phyloP scores from a whole-genome alignment of 2,329 filamentous ascomycete genomes.

The Colletotrichum musae region DNA sequence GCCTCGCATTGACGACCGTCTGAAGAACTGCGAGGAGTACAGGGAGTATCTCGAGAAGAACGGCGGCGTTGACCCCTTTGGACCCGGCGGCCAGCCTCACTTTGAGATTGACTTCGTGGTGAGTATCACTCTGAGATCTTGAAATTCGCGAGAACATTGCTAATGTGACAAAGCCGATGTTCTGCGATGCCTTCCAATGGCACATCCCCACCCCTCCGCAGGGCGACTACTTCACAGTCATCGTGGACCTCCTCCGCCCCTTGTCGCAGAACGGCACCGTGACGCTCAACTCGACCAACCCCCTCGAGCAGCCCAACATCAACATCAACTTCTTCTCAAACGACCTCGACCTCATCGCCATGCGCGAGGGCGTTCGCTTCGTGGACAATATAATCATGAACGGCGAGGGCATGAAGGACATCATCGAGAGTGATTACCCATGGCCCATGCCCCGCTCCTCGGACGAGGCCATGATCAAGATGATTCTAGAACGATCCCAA shows the following conservation, averaged over 20 bases:
- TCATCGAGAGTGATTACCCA: conserved; percentile 68
- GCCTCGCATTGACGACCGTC: conserved; percentile 68
- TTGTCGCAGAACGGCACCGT: conserved; percentile 65
- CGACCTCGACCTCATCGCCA: conserved; percentile 69
- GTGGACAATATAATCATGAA: conserved; percentile 70
- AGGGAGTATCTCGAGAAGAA: conserved; percentile 56
- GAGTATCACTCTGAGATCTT: neutral
- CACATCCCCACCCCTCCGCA: conserved; percentile 56
- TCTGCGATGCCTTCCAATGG: conserved; percentile 64
- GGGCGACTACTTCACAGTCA: conserved; percentile 69
- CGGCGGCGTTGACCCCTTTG: conserved; percentile 66
- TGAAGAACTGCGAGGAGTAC: conserved; percentile 65
- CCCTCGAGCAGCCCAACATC: conserved; percentile 71
- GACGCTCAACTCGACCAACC: conserved; percentile 68
- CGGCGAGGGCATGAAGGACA: conserved; percentile 70
- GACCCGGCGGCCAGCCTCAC: conserved; percentile 70
- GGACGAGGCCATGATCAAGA: conserved; percentile 69
- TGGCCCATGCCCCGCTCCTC: conserved; percentile 71
- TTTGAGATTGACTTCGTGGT: conserved; percentile 74
- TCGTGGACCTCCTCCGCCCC: conserved; percentile 63
- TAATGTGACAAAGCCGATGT: conserved; percentile 56
- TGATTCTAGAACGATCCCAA: conserved; percentile 71
- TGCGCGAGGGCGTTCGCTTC: conserved; percentile 71
- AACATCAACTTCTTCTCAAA: conserved; percentile 72
- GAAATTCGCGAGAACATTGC: neutral